Evolutionary conservation across 225 moss, liverwort and hornwort species (phyloP).

Genomic region (Rhytidiadelphus loreus): DNA sequence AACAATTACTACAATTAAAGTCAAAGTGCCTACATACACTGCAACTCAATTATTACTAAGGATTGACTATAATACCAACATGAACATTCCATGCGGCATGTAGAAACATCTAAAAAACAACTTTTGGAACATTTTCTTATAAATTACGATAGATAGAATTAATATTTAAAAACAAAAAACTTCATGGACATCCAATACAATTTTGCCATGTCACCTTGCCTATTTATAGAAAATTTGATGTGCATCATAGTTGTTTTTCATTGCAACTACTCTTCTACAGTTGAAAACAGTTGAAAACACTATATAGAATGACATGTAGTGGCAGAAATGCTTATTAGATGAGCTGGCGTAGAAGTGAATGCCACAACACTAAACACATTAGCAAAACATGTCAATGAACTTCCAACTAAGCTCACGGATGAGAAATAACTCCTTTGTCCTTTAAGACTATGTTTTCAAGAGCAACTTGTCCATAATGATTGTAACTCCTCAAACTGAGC

Average conservation of each 20-base stretch:
- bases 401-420: too few species aligned
- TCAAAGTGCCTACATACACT: accelerated
- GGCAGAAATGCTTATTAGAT: accelerated
- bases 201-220: accelerated
- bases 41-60: neutral
- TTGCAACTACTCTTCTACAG: accelerated
- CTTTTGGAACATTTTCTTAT: neutral
- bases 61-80: neutral
- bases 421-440: too few species aligned
- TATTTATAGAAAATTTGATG: neutral
- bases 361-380: neutral
- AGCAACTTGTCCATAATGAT: too few species aligned
- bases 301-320: neutral
- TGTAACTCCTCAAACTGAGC: too few species aligned
- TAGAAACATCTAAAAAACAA: neutral
- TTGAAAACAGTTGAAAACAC: too few species aligned
- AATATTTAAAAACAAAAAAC: accelerated
- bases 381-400: neutral
- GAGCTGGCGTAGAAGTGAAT: accelerated
- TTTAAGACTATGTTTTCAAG: too few species aligned
- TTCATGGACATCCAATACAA: neutral
- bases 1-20: neutral
- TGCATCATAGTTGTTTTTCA: accelerated
- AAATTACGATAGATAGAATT: neutral
- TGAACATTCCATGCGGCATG: accelerated